Conservation (phyloP, 1,284 basidiomycete genomes). For the Trametes versicolor region DNA sequence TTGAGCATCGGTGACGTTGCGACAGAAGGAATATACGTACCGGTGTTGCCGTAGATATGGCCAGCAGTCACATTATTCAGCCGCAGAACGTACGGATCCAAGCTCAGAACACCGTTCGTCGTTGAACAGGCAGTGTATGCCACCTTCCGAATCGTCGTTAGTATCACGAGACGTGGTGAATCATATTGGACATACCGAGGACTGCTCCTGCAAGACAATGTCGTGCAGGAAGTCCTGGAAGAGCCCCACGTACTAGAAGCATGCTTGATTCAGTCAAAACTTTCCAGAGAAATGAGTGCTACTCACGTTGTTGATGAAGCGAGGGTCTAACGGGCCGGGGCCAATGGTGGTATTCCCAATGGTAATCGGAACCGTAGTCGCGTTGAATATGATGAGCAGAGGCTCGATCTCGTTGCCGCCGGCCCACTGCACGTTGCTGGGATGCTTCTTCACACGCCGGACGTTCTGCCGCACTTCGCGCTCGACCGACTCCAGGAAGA, state of each 20-base stretch:
- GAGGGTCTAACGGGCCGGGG: background rate
- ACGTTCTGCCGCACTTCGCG: slow-evolving; percentile 71
- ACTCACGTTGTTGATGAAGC: slow-evolving; percentile 1
- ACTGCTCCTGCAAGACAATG: slow-evolving; percentile 35
- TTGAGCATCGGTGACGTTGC: background rate
- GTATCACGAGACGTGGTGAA: background rate
- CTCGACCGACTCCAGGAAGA: slow-evolving; percentile 60
- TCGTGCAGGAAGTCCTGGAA: slow-evolving; percentile 63
- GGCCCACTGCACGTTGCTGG: slow-evolving; percentile 68
- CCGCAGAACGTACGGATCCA: slow-evolving; percentile 63
- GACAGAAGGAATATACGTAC: slow-evolving; percentile 39
- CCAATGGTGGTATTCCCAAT: background rate
- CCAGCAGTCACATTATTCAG: slow-evolving; percentile 60
- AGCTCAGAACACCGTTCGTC: slow-evolving; percentile 61
- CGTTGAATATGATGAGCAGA: slow-evolving; percentile 47
- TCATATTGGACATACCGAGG: background rate
- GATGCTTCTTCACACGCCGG: slow-evolving; percentile 62
- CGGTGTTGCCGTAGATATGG: slow-evolving; percentile 65
- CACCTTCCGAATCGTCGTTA: slow-evolving; percentile 45
- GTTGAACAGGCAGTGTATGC: slow-evolving; percentile 71
- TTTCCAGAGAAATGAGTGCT: background rate
- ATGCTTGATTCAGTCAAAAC: background rate
- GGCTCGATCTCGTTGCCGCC: slow-evolving; percentile 71
- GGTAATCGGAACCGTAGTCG: background rate
- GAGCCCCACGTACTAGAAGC: slow-evolving; percentile 53